These are phyloP conservation scores for Vitis rupestris DNA, from an alignment of 164 flowering plant genomes.

Conservation along the genomic window DNA sequence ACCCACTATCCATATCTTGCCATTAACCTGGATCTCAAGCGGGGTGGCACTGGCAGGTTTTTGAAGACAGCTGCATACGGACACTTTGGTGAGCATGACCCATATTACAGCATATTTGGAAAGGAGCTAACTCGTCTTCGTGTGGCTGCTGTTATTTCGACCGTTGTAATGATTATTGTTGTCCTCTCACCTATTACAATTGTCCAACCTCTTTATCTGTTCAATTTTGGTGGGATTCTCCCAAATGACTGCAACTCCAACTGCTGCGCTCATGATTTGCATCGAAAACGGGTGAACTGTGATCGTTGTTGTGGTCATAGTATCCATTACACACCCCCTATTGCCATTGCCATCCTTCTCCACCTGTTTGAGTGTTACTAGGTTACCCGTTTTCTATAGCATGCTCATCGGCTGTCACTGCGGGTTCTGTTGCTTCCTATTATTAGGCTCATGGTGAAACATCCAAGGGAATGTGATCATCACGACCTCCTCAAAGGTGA, in stretches of 20 bases:
- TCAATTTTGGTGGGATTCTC: background rate
- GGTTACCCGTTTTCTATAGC: constrained; percentile 87
- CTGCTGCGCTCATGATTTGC: constrained; percentile 90
- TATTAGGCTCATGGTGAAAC: too few relatives aligned
- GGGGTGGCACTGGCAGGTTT: too few relatives aligned
- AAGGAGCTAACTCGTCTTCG: too few relatives aligned
- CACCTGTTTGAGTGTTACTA: constrained; percentile 92
- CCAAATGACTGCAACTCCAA: constrained; percentile 70
- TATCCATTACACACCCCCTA: constrained; percentile 80
- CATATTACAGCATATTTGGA: too few relatives aligned
- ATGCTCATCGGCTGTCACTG: constrained; percentile 88
- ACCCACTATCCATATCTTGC: too few relatives aligned
- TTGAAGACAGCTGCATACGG: background rate
- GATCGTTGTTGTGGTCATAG: constrained; percentile 89
- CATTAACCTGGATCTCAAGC: background rate
- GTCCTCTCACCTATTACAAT: too few relatives aligned
- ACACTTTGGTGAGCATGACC: too few relatives aligned
- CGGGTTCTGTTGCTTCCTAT: constrained; percentile 96
- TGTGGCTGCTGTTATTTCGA: too few relatives aligned
- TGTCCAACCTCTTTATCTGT: too few relatives aligned
- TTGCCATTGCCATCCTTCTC: constrained; percentile 73
- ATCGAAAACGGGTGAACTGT: constrained; percentile 55
- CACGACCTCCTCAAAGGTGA: too few relatives aligned
- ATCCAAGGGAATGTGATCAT: too few relatives aligned
- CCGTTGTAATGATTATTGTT: too few relatives aligned